Evolutionary conservation across 192 early-diverging fungal genomes (phyloP), one percentile per base, ranked within the genome.

Genomic region (Backusella parvicylindrica): DNA sequence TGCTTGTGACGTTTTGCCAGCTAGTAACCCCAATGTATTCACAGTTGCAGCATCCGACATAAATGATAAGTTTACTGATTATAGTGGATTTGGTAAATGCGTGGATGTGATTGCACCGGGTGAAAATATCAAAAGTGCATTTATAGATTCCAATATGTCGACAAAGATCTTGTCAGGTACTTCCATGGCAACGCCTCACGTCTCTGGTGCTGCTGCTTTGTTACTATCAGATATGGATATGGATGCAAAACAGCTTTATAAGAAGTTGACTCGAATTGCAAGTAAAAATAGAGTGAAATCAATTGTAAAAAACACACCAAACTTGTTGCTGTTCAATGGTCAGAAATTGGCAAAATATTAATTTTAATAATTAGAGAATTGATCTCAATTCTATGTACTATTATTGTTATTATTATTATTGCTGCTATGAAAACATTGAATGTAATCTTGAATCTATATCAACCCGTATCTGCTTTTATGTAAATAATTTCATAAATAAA

Each of bases 181-280:
- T 15, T 95, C 93, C 60, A 97, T 97, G 95, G 95, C 97, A 68
- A 87, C 91, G 67, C 97, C 97, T 38, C 97, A 98, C 78, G 93
- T 94, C 64, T 89, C 88, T 72, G 97, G 97, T 63, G 89, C 96
- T 64, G 89, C 95, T 65, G 95, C 97, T 53, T 80, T 94, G 56
- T 87, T 88, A 60, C 74, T 87, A 50, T n/a, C 75, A 9, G 43
- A 28, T 3, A 60, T 11, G 12, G 53, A 60, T 26, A 28, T 60
- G 23, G 9, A 28, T 12, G 23, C 11, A 13, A 60, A 60, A 4
- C 23, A 60, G 4, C 83, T 94, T 65, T 92, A 93, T 84, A 70
- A 77, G 33, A 78, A 83, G 33, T 81, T 94, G 41, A 64, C 82
- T 15, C 72, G 75, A 30, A 53, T 82, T 40, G 82, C 88, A 35